Evolutionary conservation across 306 rosid species (phyloP).

Genomic region (Glycine tomentella): DNA sequence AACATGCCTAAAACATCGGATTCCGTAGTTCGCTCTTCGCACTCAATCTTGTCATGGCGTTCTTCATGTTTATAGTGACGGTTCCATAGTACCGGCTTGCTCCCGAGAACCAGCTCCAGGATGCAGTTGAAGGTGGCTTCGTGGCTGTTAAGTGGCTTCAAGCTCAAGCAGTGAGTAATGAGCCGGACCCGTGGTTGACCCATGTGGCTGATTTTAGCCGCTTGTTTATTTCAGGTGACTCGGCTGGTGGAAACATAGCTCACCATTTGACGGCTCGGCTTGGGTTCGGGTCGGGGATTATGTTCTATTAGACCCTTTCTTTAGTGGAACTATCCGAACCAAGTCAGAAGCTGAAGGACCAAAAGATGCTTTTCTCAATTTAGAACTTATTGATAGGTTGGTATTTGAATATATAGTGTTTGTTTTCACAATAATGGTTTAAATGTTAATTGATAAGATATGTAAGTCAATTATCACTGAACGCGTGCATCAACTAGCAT

Average conservation of each 20-base stretch:
- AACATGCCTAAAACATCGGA: constrained; percentile 40
- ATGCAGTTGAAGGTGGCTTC: constrained; percentile 74
- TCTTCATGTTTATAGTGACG: constrained; percentile 82
- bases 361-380: constrained; percentile 79
- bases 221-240: constrained; percentile 81
- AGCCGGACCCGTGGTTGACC: constrained; percentile 70
- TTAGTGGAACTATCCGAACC: constrained; percentile 65
- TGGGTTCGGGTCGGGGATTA: constrained; percentile 70
- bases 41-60: constrained; percentile 62
- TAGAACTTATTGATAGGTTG: constrained; percentile 83
- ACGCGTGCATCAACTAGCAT: too few species aligned
- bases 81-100: constrained; percentile 78
- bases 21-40: background rate
- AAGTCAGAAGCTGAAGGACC: constrained; percentile 79
- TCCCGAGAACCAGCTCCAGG: constrained; percentile 79
- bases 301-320: constrained; percentile 78
- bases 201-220: constrained; percentile 69
- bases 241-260: constrained; percentile 84
- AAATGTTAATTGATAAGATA: constrained; percentile 61
- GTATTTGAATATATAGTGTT: background rate
- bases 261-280: constrained; percentile 71
- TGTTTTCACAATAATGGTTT: constrained; percentile 59
- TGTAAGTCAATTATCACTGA: constrained; percentile 41
- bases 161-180: constrained; percentile 53
- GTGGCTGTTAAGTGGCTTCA: constrained; percentile 77